A percentile compares a stretch with the other conserved stretches of the same genome.
These are phyloP conservation scores for Angophora floribunda DNA, from an alignment of 345 rosid genomes.

Conservation along the genomic window DNA sequence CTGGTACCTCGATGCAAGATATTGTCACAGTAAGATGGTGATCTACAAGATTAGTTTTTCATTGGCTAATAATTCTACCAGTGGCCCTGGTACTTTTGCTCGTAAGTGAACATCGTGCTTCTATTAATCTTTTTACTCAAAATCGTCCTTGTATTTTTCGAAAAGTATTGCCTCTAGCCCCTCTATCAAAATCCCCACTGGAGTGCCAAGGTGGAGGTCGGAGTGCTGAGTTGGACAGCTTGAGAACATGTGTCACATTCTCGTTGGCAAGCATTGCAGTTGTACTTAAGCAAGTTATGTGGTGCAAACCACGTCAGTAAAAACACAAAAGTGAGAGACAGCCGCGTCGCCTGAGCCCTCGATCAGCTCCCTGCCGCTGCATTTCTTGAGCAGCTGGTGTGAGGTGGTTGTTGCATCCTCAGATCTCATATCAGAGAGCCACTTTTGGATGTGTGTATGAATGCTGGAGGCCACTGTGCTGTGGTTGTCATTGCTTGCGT, in stretches of 20 bases:
- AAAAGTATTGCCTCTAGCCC: neutral
- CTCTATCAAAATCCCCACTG: neutral
- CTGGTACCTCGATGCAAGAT: neutral
- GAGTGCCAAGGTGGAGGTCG: neutral
- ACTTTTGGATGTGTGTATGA: neutral
- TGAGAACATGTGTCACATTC: neutral
- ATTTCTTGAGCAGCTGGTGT: neutral
- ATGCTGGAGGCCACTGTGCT: neutral
- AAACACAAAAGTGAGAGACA: neutral
- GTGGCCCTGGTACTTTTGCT: neutral
- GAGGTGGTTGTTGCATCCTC: neutral
- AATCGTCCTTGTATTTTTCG: neutral
- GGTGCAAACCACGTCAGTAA: neutral
- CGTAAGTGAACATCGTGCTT: neutral
- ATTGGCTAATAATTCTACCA: neutral
- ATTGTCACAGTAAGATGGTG: neutral
- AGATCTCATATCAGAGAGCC: neutral
- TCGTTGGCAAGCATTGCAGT: neutral
- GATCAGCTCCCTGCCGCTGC: neutral
- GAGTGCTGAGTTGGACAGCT: neutral
- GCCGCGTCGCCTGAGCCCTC: neutral
- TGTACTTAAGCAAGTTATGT: neutral
- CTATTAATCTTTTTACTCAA: neutral
- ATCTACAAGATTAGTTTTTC: neutral
- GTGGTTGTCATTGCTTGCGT: neutral